Evolutionary conservation across 352 stramenopile species (phyloP).

Genomic region (Phytophthora sp.): DNA sequence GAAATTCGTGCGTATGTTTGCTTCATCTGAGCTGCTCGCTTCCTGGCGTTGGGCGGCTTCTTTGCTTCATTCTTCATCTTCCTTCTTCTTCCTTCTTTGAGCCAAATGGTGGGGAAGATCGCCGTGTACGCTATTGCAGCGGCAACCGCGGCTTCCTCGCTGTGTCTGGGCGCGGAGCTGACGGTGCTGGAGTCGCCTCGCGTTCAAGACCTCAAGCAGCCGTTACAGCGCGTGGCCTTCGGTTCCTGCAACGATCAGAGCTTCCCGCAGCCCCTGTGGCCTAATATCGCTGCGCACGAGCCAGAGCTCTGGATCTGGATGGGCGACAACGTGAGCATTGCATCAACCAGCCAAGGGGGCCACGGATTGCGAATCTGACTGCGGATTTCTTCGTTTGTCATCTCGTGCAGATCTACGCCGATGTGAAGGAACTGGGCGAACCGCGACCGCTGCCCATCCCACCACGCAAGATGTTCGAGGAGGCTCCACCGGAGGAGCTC

Average conservation of each 20-base stretch:
- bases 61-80: slow-evolving; percentile 23
- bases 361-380: not conserved
- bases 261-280: slow-evolving; percentile 82
- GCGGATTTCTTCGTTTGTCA: not conserved
- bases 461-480: slow-evolving; percentile 65
- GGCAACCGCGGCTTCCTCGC: slow-evolving; percentile 24
- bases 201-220: slow-evolving; percentile 53
- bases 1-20: slow-evolving; percentile 31
- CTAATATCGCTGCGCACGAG: slow-evolving; percentile 57
- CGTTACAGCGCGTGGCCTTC: slow-evolving; percentile 71
- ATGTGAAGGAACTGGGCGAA: slow-evolving; percentile 62
- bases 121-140: slow-evolving; percentile 13
- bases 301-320: slow-evolving; percentile 89
- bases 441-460: slow-evolving; percentile 44
- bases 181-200: slow-evolving; percentile 23
- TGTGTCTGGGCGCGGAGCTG: slow-evolving; percentile 19
- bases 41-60: slow-evolving; percentile 15
- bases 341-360: not conserved
- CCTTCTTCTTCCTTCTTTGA: slow-evolving; percentile 3
- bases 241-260: slow-evolving; percentile 90
- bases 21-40: not conserved
- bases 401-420: slow-evolving; percentile 75
- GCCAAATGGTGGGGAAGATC: slow-evolving; percentile 15
- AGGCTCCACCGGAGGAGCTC: slow-evolving; percentile 57
- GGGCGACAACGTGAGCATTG: slow-evolving; percentile 75